Percentiles rank a stretch among this genome's conserved stretches.
These are phyloP conservation scores for Melocanna baccifera DNA, from an alignment of 176 grass and related monocot species.

Conservation along the genomic window DNA sequence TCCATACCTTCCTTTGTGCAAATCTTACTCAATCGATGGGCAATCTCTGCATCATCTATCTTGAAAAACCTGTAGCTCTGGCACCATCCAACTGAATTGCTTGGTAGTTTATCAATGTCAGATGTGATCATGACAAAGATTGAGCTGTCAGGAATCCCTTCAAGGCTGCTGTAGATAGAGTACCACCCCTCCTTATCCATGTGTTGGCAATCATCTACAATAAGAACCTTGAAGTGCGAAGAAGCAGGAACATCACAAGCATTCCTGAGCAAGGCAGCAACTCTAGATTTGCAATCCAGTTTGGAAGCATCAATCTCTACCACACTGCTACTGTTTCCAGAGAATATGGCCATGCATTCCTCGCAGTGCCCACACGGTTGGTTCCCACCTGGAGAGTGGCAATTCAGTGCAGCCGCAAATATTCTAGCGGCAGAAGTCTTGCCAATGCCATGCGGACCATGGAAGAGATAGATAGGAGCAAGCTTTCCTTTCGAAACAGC, in stretches of 20 bases:
- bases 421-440: slow-evolving; percentile 73
- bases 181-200: slow-evolving; percentile 77
- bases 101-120: slow-evolving; percentile 73
- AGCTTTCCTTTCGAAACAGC: slow-evolving; percentile 50
- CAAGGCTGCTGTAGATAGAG: slow-evolving; percentile 62
- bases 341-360: slow-evolving; percentile 62
- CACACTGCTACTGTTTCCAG: slow-evolving; percentile 51
- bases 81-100: slow-evolving; percentile 54
- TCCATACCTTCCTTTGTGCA: slow-evolving; percentile 85
- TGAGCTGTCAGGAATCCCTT: slow-evolving; percentile 59
- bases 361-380: slow-evolving; percentile 70
- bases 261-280: slow-evolving; percentile 55
- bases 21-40: slow-evolving; percentile 54
- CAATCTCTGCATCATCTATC: slow-evolving; percentile 52
- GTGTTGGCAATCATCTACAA: slow-evolving; percentile 78
- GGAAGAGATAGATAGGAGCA: slow-evolving; percentile 78
- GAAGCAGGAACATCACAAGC: slow-evolving; percentile 51
- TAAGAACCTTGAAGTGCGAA: slow-evolving; percentile 69
- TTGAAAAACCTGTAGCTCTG: slow-evolving; percentile 73
- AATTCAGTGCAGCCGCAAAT: slow-evolving; percentile 74
- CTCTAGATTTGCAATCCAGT: slow-evolving; percentile 59
- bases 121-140: slow-evolving; percentile 92
- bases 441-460: slow-evolving; percentile 69
- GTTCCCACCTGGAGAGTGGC: slow-evolving; percentile 44
- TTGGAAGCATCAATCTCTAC: slow-evolving; percentile 80